Base-by-base conservation (phyloP, 2,329 filamentous ascomycete genomes). In the Talaromyces albobiverticillius region DNA sequence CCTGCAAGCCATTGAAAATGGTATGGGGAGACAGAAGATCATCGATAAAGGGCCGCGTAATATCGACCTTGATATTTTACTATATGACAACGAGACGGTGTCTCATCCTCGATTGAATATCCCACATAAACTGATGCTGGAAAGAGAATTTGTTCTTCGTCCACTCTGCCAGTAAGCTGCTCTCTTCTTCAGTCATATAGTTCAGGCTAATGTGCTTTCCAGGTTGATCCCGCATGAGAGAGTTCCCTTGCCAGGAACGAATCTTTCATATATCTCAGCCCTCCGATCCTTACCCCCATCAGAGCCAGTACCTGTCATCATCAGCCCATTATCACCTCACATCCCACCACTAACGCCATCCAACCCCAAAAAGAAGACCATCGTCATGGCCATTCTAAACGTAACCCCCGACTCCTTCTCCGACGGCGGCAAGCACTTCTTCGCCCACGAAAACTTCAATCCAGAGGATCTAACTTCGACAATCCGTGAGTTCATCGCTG, bases 331-430 rank as follows among this genome's bases (percentile, higher is more conserved):
- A 53, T 70, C 69, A 7, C 58, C 65, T 18, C 48, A 55, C 22
- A 63, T 80, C 34, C 71, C 78, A 10, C 76, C 83, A 1, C 72
- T 94, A 36, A 82, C 82, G 48, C 79, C 88, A 16, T 73, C 79
- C 6, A 76, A 79, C 56, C 70, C 75, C 0, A 67, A 65, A 43
- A 82, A 86, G 46, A 78, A 76, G 51, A 96, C 93, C 0, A 83
- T 84, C 43, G 74, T 96, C 61, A 99, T 99, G 94, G 89, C 89
- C 52, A 95, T 99, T 59, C 79, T 97, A 43, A 99, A 99, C 71
- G 76, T 95, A 50, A 97, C 94, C 0, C 93, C 93, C 0, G 93
- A 99, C 73, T 97, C 93, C 9, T 99, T 99, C 76, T 97, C 93
- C 1, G 92, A 97, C 67, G 93, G 91, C 51, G 91, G 91, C 8